Evolutionary conservation across 257 asterid genomes (phyloP).

Genomic region (Jacaranda copaia): DNA sequence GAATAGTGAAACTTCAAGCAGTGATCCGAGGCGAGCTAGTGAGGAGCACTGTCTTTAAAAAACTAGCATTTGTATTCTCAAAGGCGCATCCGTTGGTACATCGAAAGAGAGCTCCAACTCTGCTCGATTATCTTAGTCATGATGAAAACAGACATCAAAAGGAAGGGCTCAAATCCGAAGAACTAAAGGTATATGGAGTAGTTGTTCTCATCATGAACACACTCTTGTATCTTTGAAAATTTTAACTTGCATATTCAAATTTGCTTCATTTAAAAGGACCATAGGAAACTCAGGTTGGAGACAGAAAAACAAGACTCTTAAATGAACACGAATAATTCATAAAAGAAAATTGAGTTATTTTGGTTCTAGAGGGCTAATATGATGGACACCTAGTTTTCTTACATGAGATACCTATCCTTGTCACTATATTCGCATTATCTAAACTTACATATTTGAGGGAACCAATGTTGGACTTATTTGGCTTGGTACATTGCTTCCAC

Average conservation of each 20-base stretch:
- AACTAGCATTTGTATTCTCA: constrained; percentile 32
- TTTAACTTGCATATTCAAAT: too few species aligned
- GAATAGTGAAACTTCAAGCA: constrained; percentile 75
- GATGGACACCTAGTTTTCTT: too few species aligned
- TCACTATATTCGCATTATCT: too few species aligned
- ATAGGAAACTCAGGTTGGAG: too few species aligned
- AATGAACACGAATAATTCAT: neutral
- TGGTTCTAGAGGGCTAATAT: too few species aligned
- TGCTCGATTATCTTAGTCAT: constrained; percentile 37
- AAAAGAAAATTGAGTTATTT: too few species aligned
- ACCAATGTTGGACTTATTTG: too few species aligned
- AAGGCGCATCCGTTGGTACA: constrained; percentile 36
- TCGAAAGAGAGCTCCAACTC: constrained; percentile 41
- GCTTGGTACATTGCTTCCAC: neutral
- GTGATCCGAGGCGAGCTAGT: constrained; percentile 68
- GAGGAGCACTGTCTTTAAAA: constrained; percentile 41
- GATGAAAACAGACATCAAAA: constrained; percentile 44
- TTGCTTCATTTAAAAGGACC: too few species aligned
- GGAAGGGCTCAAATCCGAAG: constrained; percentile 43
- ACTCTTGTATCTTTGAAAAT: too few species aligned
- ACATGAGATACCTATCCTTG: too few species aligned
- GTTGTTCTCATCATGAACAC: too few species aligned
- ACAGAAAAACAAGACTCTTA: neutral
- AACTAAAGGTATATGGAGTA: constrained; percentile 42
- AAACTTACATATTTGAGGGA: too few species aligned